Conservation (phyloP, 495 filamentous ascomycete species). For the Podospora conica region DNA sequence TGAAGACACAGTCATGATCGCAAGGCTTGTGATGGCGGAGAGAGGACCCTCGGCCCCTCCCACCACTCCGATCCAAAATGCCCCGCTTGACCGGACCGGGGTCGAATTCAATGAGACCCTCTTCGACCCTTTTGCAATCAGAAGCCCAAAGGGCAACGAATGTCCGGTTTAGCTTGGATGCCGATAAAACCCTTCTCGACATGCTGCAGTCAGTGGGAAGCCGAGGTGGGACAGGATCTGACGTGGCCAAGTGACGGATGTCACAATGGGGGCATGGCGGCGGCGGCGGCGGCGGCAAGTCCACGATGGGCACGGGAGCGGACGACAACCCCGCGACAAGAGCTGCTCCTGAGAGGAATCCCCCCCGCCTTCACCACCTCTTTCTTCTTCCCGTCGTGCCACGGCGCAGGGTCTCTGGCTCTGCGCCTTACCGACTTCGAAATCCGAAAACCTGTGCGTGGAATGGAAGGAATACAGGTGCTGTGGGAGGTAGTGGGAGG, state of each 20-base stretch:
- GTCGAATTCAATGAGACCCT: background rate
- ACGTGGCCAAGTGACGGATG: slow-evolving; percentile 8
- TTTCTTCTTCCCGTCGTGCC: background rate
- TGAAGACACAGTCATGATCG: no score
- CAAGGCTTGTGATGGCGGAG: background rate
- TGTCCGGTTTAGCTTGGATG: background rate
- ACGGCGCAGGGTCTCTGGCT: background rate
- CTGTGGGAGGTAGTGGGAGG: background rate
- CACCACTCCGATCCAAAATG: background rate
- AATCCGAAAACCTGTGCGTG: no score
- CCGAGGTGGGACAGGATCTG: slow-evolving; percentile 10
- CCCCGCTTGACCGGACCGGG: background rate
- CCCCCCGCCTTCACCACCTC: background rate
- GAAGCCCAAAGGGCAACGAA: background rate
- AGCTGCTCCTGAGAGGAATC: background rate
- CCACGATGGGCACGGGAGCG: background rate
- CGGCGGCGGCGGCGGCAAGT: background rate
- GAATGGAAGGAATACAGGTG: background rate
- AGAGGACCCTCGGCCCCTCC: background rate
- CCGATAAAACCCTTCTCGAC: background rate
- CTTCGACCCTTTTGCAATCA: background rate
- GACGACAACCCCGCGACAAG: background rate
- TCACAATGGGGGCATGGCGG: slow-evolving; percentile 6
- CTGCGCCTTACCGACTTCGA: background rate
- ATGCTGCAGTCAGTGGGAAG: background rate